Evolutionary conservation across 2,329 filamentous ascomycete species (phyloP).

Genomic region (Cercospora citrullina): DNA sequence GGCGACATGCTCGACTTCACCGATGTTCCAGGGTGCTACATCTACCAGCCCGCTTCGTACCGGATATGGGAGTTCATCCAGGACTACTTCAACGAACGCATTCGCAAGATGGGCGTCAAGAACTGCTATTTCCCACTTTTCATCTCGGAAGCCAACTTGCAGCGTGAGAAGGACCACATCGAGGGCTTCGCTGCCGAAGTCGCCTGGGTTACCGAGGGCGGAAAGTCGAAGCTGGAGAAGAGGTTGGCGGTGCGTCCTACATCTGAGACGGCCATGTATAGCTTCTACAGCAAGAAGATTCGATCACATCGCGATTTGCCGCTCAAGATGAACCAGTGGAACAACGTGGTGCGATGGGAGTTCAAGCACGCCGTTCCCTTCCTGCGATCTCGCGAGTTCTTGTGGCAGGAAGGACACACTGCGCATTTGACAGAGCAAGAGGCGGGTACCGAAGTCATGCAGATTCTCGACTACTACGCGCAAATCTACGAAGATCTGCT

Average conservation of each 20-base stretch:
- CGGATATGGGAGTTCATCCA: conserved; percentile 69
- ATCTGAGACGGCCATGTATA: conserved; percentile 84
- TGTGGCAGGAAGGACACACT: conserved; percentile 97
- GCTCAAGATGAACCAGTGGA: conserved; percentile 95
- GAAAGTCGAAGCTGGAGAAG: conserved; percentile 88
- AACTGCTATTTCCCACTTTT: conserved; percentile 98
- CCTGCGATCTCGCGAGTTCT: conserved; percentile 87
- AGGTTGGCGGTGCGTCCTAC: conserved; percentile 69
- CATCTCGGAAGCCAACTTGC: conserved; percentile 83
- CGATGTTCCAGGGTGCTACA: conserved; percentile 95
- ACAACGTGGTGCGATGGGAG: conserved; percentile 93
- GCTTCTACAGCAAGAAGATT: conserved; percentile 96
- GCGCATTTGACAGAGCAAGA: conserved; percentile 83
- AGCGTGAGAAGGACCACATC: conserved; percentile 89
- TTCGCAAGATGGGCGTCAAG: conserved; percentile 88
- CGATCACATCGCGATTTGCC: conserved; percentile 93
- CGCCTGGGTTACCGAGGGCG: conserved; percentile 86
- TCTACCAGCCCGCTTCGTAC: conserved; percentile 72
- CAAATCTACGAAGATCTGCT: conserved; percentile 90
- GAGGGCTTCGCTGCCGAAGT: conserved; percentile 97
- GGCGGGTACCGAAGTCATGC: conserved; percentile 80
- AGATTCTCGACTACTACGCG: conserved; percentile 93
- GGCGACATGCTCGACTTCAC: conserved; percentile 98
- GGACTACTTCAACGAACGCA: conserved; percentile 61
- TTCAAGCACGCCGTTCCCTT: conserved; percentile 89